Evolutionary conservation across 768 basidiomycete genomes (phyloP).

Genomic region (Leucocoprinus leucothites): DNA sequence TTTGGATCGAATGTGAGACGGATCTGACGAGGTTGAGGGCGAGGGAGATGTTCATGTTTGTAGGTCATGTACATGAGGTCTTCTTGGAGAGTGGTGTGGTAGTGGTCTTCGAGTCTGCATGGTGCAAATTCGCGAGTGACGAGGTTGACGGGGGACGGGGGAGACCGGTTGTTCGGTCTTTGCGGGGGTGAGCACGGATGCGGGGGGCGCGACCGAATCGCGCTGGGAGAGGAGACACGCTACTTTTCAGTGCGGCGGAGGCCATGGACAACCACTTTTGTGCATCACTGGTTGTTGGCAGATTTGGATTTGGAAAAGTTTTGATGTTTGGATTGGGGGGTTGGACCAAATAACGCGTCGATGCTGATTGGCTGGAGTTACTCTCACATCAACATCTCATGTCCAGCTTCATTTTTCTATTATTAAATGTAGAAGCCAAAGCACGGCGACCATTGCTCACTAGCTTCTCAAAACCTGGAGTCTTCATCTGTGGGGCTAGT

Average conservation of each 20-base stretch:
- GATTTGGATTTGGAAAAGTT: neutral
- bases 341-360: constrained; percentile 6
- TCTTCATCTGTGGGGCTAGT: too few species aligned
- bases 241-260: neutral
- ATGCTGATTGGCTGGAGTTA: too few species aligned
- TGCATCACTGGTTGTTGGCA: neutral
- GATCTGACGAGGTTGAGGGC: constrained; percentile 51
- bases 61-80: constrained; percentile 96
- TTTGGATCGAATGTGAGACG: constrained; percentile 70
- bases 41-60: constrained; percentile 59
- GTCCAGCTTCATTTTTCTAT: too few species aligned
- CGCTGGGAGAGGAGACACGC: neutral
- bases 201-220: constrained; percentile 55
- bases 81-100: constrained; percentile 76
- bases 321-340: constrained; percentile 1
- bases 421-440: too few species aligned
- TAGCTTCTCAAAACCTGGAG: too few species aligned
- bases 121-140: constrained; percentile 67
- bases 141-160: constrained; percentile 72
- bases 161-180: constrained; percentile 50
- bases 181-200: constrained; percentile 40
- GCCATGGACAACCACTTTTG: neutral
- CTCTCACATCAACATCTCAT: too few species aligned
- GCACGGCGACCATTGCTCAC: too few species aligned
- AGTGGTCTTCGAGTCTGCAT: constrained; percentile 80